These are phyloP conservation scores for Pulveroboletus sp. DNA, from an alignment of 768 basidiomycete genomes.

Conservation along the genomic window DNA sequence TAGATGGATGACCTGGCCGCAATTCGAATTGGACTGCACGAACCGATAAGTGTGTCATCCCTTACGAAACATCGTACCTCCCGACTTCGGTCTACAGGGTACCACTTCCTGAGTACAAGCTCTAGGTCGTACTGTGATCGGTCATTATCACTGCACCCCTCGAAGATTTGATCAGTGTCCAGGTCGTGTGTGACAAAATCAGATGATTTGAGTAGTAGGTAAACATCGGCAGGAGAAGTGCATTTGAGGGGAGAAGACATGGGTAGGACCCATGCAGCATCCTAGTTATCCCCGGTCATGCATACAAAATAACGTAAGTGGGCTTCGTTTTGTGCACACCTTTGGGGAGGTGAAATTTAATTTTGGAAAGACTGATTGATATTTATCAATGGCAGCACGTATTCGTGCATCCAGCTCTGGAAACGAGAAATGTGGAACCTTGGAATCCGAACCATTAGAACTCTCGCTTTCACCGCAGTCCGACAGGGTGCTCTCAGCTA, in stretches of 20 bases:
- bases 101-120: slow-evolving; percentile 88
- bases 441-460: slow-evolving; percentile 35
- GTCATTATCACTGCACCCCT: slow-evolving; percentile 42
- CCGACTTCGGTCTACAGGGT: slow-evolving; percentile 73
- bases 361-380: slow-evolving; percentile 90
- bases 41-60: slow-evolving; percentile 66
- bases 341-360: slow-evolving; percentile 95
- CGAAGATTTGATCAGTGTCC: slow-evolving; percentile 55
- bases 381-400: slow-evolving; percentile 55
- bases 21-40: not conserved
- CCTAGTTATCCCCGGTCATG: slow-evolving; percentile 42
- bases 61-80: slow-evolving; percentile 92
- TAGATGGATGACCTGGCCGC: not conserved
- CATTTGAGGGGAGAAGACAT: slow-evolving; percentile 82
- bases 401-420: slow-evolving; percentile 79
- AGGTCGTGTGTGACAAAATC: slow-evolving; percentile 86
- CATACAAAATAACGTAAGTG: not conserved
- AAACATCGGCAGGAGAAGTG: slow-evolving; percentile 83
- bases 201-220: slow-evolving; percentile 87
- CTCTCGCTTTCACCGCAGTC: slow-evolving; percentile 45
- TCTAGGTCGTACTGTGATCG: slow-evolving; percentile 57
- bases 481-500: slow-evolving; percentile 51
- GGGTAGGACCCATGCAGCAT: slow-evolving; percentile 88
- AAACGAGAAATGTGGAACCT: slow-evolving; percentile 53
- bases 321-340: slow-evolving; percentile 37